These are phyloP conservation scores for Phytophthora cactorum DNA, from an alignment of 352 stramenopile species.

Conservation along the genomic window DNA sequence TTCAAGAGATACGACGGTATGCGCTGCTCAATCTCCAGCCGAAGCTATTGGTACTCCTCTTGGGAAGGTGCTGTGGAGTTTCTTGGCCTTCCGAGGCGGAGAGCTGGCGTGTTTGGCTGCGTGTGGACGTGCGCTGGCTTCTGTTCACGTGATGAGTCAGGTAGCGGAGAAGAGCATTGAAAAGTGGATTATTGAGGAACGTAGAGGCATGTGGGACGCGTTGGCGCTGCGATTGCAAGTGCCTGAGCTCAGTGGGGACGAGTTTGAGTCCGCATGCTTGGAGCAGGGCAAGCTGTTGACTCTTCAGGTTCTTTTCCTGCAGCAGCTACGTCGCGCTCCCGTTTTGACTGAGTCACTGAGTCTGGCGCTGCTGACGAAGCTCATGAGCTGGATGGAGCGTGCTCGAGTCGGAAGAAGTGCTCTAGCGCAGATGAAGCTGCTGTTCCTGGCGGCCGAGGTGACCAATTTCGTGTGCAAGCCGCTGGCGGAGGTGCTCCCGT, in stretches of 20 bases:
- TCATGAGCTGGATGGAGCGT: constrained; percentile 81
- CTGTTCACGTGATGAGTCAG: constrained; percentile 83
- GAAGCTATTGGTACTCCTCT: constrained; percentile 67
- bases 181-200: constrained; percentile 86
- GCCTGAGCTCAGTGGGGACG: constrained; percentile 80
- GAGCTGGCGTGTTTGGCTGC: constrained; percentile 74
- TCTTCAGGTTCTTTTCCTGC: constrained; percentile 78
- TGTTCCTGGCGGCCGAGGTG: constrained; percentile 80
- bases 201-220: constrained; percentile 63
- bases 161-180: constrained; percentile 85
- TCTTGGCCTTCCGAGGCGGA: constrained; percentile 80
- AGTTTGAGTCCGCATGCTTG: constrained; percentile 79
- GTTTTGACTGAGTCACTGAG: constrained; percentile 72
- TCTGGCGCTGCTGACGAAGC: constrained; percentile 70
- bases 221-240: constrained; percentile 68
- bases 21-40: constrained; percentile 29
- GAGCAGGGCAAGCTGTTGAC: constrained; percentile 80
- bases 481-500: constrained; percentile 63
- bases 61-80: constrained; percentile 80
- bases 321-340: constrained; percentile 68
- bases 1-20: constrained; percentile 15
- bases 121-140: constrained; percentile 80
- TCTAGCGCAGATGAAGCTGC: constrained; percentile 84
- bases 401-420: constrained; percentile 51
- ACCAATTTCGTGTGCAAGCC: constrained; percentile 75